Percentiles rank a stretch among this genome's conserved stretches.
phyloP scores from a whole-genome alignment of 768 basidiomycete species.

The Lactarius deliciosus region DNA sequence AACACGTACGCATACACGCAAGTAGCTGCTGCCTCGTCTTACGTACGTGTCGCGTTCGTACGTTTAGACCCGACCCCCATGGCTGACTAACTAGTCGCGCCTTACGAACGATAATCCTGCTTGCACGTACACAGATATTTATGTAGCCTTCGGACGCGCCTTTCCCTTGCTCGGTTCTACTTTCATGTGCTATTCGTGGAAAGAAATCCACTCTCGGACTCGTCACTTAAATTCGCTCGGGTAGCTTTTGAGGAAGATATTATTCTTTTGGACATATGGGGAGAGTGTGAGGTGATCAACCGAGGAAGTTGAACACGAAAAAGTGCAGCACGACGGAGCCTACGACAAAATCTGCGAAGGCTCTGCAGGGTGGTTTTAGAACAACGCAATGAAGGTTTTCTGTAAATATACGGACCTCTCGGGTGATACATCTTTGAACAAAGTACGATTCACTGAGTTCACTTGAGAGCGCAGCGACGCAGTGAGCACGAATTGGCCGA shows the following conservation, averaged over 20 bases:
- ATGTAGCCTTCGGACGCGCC: slow-evolving; percentile 6
- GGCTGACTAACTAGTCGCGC: neutral
- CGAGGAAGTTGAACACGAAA: slow-evolving; percentile 98
- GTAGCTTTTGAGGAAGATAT: neutral
- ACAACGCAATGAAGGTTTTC: slow-evolving; percentile 1
- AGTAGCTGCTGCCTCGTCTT: neutral
- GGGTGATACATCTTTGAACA: slow-evolving; percentile 90
- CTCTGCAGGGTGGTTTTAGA: slow-evolving; percentile 48
- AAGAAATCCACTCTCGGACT: neutral
- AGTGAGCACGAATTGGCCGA: slow-evolving; percentile 95
- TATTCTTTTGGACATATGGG: neutral
- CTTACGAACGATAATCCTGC: neutral
- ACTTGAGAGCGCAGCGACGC: slow-evolving; percentile 92
- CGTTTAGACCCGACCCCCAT: neutral
- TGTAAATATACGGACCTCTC: slow-evolving; percentile 64
- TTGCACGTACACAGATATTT: neutral
- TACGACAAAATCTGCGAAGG: slow-evolving; percentile 94
- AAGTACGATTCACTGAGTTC: slow-evolving; percentile 75
- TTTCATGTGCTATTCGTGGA: neutral
- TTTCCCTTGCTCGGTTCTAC: neutral
- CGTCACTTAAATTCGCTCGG: neutral
- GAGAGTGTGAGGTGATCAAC: slow-evolving; percentile 43
- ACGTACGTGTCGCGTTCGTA: neutral
- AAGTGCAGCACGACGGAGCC: slow-evolving; percentile 97
- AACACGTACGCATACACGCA: neutral